phyloP scores from a whole-genome alignment of 306 rosid genomes.

The Acacia crassicarpa region DNA sequence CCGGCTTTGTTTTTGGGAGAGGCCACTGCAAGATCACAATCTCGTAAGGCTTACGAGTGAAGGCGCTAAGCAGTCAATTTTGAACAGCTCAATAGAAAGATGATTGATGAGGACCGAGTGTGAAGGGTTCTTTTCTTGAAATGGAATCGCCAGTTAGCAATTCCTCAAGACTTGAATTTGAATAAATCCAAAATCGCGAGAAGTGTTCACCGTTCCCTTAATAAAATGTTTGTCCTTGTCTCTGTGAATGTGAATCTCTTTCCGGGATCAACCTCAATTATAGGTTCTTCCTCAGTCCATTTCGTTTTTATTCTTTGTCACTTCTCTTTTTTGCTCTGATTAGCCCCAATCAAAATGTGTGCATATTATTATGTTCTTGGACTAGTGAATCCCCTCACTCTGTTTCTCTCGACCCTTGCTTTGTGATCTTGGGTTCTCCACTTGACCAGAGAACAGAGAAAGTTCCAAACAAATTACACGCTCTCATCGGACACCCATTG shows the following conservation, averaged over 20 bases:
- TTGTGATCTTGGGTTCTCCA: neutral
- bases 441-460: neutral
- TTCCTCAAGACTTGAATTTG: neutral
- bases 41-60: neutral
- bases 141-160: neutral
- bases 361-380: constrained; percentile 2
- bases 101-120: neutral
- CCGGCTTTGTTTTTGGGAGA: too few relatives aligned
- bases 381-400: neutral
- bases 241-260: constrained; percentile 6
- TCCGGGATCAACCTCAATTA: neutral
- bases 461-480: neutral
- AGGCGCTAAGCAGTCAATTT: constrained; percentile 6
- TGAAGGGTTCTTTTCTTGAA: neutral
- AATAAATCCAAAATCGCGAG: constrained; percentile 1
- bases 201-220: neutral
- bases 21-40: neutral
- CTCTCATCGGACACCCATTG: neutral
- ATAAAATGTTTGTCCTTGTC: neutral
- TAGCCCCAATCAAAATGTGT: neutral
- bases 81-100: neutral
- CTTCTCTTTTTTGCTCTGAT: constrained; percentile 5
- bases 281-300: neutral
- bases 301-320: neutral
- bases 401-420: neutral